Evolutionary conservation across 768 basidiomycete genomes (phyloP), one percentile per base, ranked within the genome.

Genomic region (Kwoniella sp.): DNA sequence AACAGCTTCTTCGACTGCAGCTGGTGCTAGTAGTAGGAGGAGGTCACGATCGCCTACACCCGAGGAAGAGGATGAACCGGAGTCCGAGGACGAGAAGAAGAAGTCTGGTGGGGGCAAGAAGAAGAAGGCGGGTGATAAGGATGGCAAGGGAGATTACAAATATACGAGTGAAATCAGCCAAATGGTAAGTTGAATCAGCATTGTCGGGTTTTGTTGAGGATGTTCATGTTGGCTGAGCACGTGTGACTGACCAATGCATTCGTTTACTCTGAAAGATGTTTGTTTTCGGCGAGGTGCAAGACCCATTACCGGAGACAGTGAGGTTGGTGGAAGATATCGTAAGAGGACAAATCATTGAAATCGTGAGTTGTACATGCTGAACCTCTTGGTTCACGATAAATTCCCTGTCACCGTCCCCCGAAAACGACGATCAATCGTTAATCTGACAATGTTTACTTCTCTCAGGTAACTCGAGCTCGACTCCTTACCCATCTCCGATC

Each of bases 241-340:
- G 68, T 66, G 17, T 22, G 8, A 25, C 12, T 5, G 8, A 13
- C 27, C 12, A n/a, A 58, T 15, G 5, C 48, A 5, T 5, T 17
- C 24, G 40, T 9, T 44, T 8, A 9, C 60, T 27, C 17, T 22
- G 24, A 15, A 62, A 92, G 91, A 92, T 96, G 91, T 96, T 95
- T 75, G 94, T 96, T 48, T 95, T 96, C 79, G 92, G 92, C 9
- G 92, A 94, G 81, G 90, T 95, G 2, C 90, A 92, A 76, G 92
- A 95, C 62, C 91, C 93, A 1, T 86, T 88, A 58, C 83, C 84
- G 15, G 92, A 92, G 59, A 92, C 94, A 0, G 90, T 93, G 15
- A 90, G 90, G 72, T 85, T 93, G 30, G 90, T 98, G n/a, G 93
- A 97, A 79, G 93, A 98, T 75, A 91, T 95, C 55, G 90, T 95